Evolutionary conservation across 768 basidiomycete species (phyloP), one percentile per base, ranked within the genome.

Genomic region (Trametes coccinea): DNA sequence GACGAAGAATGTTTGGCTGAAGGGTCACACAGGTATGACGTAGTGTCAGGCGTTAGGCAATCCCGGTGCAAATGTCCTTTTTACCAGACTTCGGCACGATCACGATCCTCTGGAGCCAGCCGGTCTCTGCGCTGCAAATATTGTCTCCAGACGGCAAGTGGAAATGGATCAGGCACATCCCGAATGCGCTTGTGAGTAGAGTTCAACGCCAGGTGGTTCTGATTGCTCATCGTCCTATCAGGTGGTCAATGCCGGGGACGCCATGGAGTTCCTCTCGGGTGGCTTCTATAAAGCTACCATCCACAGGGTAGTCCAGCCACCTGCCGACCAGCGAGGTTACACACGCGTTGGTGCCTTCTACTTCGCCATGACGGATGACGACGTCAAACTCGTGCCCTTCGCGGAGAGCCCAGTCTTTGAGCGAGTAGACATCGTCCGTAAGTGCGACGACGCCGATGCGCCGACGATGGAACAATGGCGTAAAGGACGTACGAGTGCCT

Each of bases 231-330:
- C 8, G 1, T 13, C 0, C 58, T 30, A 7, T 45, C 41, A 86
- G 86, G 70, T 76, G 41, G 62, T 76, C 51, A 76, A 76, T 48
- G 71, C 71, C 27, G 75, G 75, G 3, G 75, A 76, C 48, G 63
- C 68, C 1, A 69, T 73, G 34, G 73, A 74, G 51, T 73, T 74
- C 58, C 56, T 74, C 50, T 69, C 76, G 4, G 75, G 74, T 2
- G 75, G 75, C 14, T 75, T 69, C 62, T 75, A 73, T 61, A 74
- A 73, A 50, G 69, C 72, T 5, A 76, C 76, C 2, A 70, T 77
- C 40, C 76, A 76, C 59, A 74, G 76, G 41, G 76, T 77, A 34
- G 58, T 74, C 22, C 74, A 75, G 43, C 76, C 76, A 11, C 75
- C 75, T 0, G 33, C 44, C 11, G 74, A 75, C 58, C 75, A 77